Evolutionary conservation across 192 early-diverging fungal species (phyloP), one percentile per base, ranked within the genome.

Genomic region (Backusella australiensis): DNA sequence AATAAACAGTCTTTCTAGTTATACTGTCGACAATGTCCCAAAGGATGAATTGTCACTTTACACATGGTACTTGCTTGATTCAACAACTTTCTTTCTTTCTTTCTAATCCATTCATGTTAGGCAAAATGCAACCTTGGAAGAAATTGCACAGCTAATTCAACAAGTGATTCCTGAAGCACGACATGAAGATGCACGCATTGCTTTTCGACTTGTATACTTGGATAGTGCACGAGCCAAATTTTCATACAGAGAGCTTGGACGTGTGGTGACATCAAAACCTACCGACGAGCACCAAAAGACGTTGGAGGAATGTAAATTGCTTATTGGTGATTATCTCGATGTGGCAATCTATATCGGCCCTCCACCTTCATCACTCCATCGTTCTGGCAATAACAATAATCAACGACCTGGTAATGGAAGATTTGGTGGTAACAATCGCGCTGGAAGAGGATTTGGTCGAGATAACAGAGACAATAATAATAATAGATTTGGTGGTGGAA

Each of bases 61-160:
- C 49, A 90, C 89, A 15, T 90, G 89, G 89, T 90, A 82, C 63
- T 71, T 12, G 29, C 6, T 29, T 23, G 32, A 32, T 32, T 32
- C 32, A 32, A 32, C 14, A 14, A 39, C 9, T n/a, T 1, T 5
- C 14, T 11, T n/a, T 23, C 38, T 65, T 41, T 63, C 21, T 34
- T 59, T 7, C 4, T 32, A 44, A 44, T 5, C 15, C 15, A 6
- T 49, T 49, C 17, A 6, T 49, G 46, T 19, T 81, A 90, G 89
- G 90, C 87, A 84, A 65, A 86, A 91, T 74, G 89, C 89, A 38
- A 87, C 90, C 11, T 78, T 91, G 17, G 82, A 86, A 36, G 90
- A 91, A 81, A 65, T 91, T 12, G 85, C 89, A 2, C 82, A 83
- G 21, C 80, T 91, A 32, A 77, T 91, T 26, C 74, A 81, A 74